Percentiles rank a stretch among this genome's conserved stretches.
Evolutionary conservation across 139 green algal genomes (phyloP).

Genomic region (Eudorina sp.): DNA sequence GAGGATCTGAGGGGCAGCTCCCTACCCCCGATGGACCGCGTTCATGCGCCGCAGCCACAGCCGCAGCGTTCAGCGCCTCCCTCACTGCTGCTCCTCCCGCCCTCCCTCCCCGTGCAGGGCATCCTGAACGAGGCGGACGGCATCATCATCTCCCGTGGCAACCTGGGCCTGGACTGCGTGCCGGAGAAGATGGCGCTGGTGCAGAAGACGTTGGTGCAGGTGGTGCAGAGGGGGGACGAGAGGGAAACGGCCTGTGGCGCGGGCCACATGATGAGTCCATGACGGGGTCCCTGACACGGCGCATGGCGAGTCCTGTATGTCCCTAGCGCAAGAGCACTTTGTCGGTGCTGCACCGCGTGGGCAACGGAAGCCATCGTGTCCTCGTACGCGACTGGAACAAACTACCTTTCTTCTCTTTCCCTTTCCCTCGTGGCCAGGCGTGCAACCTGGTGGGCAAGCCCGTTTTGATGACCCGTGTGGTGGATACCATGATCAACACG

Average conservation of each 20-base stretch:
- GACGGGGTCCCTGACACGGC: too few relatives aligned
- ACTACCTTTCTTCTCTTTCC: too few relatives aligned
- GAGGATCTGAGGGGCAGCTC: too few relatives aligned
- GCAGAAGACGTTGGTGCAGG: constrained; percentile 74
- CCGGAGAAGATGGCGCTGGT: constrained; percentile 94
- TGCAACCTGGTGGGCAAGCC: constrained; percentile 94
- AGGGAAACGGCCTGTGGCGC: too few relatives aligned
- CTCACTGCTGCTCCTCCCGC: neutral
- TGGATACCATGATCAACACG: constrained; percentile 91
- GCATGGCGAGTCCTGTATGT: too few relatives aligned
- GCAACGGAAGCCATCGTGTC: too few relatives aligned
- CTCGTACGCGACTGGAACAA: too few relatives aligned
- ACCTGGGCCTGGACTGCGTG: constrained; percentile 90
- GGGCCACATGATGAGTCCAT: too few relatives aligned
- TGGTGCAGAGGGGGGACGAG: neutral
- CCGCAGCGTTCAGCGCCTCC: neutral
- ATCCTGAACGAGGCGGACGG: constrained; percentile 86
- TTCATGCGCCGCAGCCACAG: too few relatives aligned
- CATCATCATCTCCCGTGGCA: constrained; percentile 91
- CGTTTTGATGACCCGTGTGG: constrained; percentile 88
- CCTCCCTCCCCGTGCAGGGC: constrained; percentile 34
- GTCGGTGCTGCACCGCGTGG: too few relatives aligned
- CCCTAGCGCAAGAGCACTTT: too few relatives aligned
- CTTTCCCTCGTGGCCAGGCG: constrained; percentile 54
- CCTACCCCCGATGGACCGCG: too few relatives aligned